Evolutionary conservation across 108 stramenopile genomes (phyloP), one percentile per base, ranked within the genome.

Genomic region (Thalassiosira profunda): DNA sequence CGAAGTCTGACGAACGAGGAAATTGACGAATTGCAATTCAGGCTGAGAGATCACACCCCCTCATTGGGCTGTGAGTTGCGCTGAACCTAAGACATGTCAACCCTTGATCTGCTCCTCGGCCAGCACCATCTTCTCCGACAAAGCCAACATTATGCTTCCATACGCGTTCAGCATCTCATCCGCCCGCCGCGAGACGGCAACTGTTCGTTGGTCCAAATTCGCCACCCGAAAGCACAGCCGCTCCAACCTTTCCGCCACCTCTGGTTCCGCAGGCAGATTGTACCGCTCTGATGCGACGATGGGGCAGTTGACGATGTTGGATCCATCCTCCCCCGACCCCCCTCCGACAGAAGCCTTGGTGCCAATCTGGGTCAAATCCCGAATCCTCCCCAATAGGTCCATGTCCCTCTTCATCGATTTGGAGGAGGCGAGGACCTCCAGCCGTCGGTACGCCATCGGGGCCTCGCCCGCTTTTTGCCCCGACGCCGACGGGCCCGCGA

Each of bases 1-100:
- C 86, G 98, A 18, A 84, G 76, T n/a, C 72, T 99, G 58, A 98
- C 97, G 23, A 97, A 99, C 73, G 92, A 96, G 71, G 97, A 99
- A 77, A 88, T 99, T 44, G 94, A 99, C 79, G 74, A 18, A 20
- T 60, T 99, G n/a, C 98, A 98, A 80, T 88, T 86, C 7, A 23
- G 78, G 21, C 68, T 98, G 4, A 82, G 97, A 21, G 29, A 55
- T 38, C 34, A 53, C 9, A 48, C 46, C 35, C 10, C 41, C 31
- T n/a, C 53, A 35, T 56, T 67, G 41, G 67, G 67, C 14, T 67
- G 67, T 23, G 67, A 67, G 67, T 24, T 67, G 0, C 53, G 67
- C 25, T 56, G 54, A 67, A n/a, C n/a, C n/a, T n/a, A n/a, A n/a
- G n/a, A n/a, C n/a, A n/a, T n/a, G 18, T 11, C 24, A 30, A 5